Conservation (phyloP, 2,329 filamentous ascomycete species). For the Fusarium redolens region DNA sequence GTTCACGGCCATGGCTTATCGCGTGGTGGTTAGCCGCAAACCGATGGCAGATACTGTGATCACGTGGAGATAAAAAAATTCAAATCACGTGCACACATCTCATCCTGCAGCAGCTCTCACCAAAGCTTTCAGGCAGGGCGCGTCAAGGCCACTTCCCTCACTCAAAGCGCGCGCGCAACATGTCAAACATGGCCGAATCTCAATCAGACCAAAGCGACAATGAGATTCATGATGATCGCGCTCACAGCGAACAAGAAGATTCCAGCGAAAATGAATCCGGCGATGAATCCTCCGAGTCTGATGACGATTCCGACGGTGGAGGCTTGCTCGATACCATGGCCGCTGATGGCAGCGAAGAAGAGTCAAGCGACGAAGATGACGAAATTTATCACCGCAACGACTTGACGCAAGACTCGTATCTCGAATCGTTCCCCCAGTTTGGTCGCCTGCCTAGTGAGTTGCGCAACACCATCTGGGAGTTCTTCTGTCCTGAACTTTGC, state of each 20-base stretch:
- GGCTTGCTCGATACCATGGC: constrained; percentile 43
- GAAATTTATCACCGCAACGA: neutral
- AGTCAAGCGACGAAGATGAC: constrained; percentile 26
- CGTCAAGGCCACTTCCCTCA: neutral
- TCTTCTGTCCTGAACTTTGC: constrained; percentile 49
- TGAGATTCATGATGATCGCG: neutral
- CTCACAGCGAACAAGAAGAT: neutral
- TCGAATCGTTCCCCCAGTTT: constrained; percentile 44
- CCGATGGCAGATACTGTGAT: fast-evolving
- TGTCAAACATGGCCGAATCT: constrained; percentile 22
- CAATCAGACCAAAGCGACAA: constrained; percentile 6
- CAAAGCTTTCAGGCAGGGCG: constrained; percentile 12
- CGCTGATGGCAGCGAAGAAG: constrained; percentile 37
- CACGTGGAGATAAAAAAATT: neutral
- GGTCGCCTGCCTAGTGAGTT: constrained; percentile 46
- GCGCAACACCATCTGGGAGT: constrained; percentile 48
- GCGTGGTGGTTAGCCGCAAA: too few relatives aligned
- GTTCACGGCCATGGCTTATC: neutral
- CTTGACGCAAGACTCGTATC: neutral
- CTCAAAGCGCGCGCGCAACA: neutral
- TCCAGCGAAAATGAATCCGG: constrained; percentile 17
- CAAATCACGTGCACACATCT: neutral
- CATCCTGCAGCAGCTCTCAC: neutral
- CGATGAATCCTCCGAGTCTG: constrained; percentile 1
- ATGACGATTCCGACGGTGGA: constrained; percentile 37